Evolutionary conservation across 176 grass and related monocot genomes (phyloP), one percentile per base, ranked within the genome.

Genomic region (Eragrostis nindensis): DNA sequence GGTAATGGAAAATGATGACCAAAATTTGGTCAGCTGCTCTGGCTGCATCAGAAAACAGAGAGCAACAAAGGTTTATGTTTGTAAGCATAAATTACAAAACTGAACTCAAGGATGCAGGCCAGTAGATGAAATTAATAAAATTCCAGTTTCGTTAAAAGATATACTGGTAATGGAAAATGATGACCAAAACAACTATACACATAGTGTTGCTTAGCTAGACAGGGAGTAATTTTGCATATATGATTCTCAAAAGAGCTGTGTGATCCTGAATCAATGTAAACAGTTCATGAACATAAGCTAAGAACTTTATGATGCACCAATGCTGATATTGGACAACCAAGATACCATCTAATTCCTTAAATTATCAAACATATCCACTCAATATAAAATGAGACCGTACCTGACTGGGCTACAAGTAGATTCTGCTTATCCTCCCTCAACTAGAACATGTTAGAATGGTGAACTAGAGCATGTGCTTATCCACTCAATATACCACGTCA

Each of bases 11-110:
- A 67, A 36, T 40, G 29, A 47, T 73, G 30, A 24, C 36, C 60
- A 27, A 73, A 30, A 67, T 80, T 90, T 98, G 54, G 47, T 89
- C 30, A 94, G 86, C 47, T 98, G 95, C 83, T 98, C 92, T 6
- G 90, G 87, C 92, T 94, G 82, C 50, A 87, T 29, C 36, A 73
- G 19, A 76, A 66, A 47, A 66, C 3, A 73, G 41, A 70, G 30
- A 68, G 8, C 16, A 12, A 75, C 4, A 62, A 12, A 12, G 16
- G 40, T 82, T 64, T 13, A 24, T 22, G 55, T 25, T 62, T 75
- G 17, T 43, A 74, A 63, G 55, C 27, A 48, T 62, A 17, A 48
- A 6, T 14, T 36, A 60, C 22, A 69, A 57, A 19, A 30, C 19
- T 16, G 45, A 41, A 75, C 32, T n/a, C n/a, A 71, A 3, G 14